These are phyloP conservation scores for Suhomyces bokatorum DNA, from an alignment of 1,139 yeast species.

Conservation along the genomic window DNA sequence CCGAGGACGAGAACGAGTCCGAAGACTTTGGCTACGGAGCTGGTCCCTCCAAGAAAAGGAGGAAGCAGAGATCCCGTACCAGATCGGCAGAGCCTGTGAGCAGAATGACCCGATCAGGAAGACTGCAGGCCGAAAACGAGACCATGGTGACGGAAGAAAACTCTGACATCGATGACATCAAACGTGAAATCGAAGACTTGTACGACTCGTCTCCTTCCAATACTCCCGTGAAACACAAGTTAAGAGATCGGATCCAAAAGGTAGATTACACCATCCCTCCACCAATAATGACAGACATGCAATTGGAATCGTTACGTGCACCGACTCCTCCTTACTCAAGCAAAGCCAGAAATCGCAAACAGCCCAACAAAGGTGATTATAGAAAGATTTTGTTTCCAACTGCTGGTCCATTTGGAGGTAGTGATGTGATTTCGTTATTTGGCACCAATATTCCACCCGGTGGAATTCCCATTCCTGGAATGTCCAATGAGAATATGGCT, in stretches of 20 bases:
- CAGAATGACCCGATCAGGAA: constrained; percentile 19
- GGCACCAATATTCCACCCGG: constrained; percentile 64
- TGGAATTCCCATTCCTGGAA: constrained; percentile 45
- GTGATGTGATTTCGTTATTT: constrained; percentile 75
- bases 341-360: constrained; percentile 29
- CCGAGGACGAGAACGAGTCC: constrained; percentile 37
- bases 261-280: constrained; percentile 88
- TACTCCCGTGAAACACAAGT: constrained; percentile 56
- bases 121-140: constrained; percentile 19
- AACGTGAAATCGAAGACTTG: constrained; percentile 53
- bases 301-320: constrained; percentile 22
- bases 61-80: constrained; percentile 29
- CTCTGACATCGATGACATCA: constrained; percentile 37
- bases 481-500: constrained; percentile 34
- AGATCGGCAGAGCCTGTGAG: constrained; percentile 25
- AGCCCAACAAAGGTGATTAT: constrained; percentile 42
- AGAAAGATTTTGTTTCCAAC: constrained; percentile 81
- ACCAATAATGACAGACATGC: constrained; percentile 58
- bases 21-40: constrained; percentile 29
- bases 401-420: constrained; percentile 97
- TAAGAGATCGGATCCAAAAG: constrained; percentile 70
- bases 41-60: constrained; percentile 19
- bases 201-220: constrained; percentile 54
- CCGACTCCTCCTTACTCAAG: constrained; percentile 17
- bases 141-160: constrained; percentile 17